Conservation (phyloP, 164 flowering plant genomes). For the Taxillus chinensis region DNA sequence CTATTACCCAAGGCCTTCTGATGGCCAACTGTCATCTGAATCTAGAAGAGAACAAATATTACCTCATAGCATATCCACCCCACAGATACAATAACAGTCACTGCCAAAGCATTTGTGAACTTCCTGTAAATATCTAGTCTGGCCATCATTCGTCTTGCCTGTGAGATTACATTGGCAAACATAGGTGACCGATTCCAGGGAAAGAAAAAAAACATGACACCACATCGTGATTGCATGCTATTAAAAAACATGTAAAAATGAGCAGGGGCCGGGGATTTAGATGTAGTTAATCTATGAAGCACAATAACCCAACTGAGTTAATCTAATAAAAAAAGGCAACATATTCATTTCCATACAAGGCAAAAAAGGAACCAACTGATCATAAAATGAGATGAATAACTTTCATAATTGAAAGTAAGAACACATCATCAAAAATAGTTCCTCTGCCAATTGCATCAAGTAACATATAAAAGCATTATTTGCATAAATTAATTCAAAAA, state of each 20-base stretch:
- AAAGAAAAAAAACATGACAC: not conserved
- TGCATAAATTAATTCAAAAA: too few relatives aligned
- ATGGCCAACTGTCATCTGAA: not conserved
- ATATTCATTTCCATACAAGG: not conserved
- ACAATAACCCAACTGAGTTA: too few relatives aligned
- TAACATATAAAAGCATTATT: too few relatives aligned
- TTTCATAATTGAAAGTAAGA: too few relatives aligned
- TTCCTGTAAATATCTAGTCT: constrained; percentile 91
- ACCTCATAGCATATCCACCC: constrained; percentile 98
- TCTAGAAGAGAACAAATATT: constrained; percentile 7
- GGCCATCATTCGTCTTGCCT: constrained; percentile 81
- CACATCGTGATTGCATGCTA: not conserved
- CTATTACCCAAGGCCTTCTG: too few relatives aligned
- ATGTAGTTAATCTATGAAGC: too few relatives aligned
- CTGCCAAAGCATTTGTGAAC: constrained; percentile 91
- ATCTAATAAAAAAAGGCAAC: not conserved
- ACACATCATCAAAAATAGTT: too few relatives aligned
- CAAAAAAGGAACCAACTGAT: not conserved
- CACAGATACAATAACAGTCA: constrained; percentile 82
- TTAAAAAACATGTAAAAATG: not conserved
- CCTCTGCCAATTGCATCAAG: too few relatives aligned
- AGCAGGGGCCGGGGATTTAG: too few relatives aligned
- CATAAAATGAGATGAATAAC: not conserved
- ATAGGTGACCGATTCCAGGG: not conserved
- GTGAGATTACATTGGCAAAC: constrained; percentile 11